Conservation (phyloP, 2,329 filamentous ascomycete species). For the Botrytis elliptica region DNA sequence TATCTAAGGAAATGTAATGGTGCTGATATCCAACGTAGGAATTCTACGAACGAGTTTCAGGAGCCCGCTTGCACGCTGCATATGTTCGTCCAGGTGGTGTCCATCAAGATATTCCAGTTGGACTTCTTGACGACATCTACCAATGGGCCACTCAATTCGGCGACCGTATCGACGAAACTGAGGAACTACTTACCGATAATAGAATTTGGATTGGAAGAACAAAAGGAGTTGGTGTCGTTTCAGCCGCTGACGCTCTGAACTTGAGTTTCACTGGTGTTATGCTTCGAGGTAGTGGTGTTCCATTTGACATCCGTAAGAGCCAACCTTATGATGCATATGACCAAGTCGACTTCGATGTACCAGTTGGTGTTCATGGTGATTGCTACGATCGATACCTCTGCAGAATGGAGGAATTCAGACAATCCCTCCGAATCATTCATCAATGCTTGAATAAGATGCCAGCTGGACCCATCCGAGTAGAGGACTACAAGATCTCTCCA, state of each 20-base stretch:
- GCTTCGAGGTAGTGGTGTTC: constrained; percentile 93
- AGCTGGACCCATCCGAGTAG: constrained; percentile 85
- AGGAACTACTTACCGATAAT: constrained; percentile 98
- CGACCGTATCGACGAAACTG: constrained; percentile 97
- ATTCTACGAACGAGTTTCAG: constrained; percentile 99
- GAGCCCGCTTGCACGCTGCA: constrained; percentile 93
- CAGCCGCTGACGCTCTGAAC: constrained; percentile 91
- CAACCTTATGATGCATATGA: constrained; percentile 98
- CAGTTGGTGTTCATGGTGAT: constrained; percentile 93
- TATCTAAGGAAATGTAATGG: constrained; percentile 21
- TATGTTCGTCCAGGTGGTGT: constrained; percentile 97
- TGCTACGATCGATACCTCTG: constrained; percentile 99
- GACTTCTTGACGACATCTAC: constrained; percentile 97
- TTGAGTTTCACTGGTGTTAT: constrained; percentile 96
- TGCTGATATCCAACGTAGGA: constrained; percentile 57
- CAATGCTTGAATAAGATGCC: constrained; percentile 99
- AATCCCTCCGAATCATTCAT: constrained; percentile 96
- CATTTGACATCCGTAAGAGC: constrained; percentile 95
- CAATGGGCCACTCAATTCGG: constrained; percentile 99
- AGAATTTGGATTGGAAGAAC: constrained; percentile 97
- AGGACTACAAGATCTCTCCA: constrained; percentile 98
- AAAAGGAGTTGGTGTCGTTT: constrained; percentile 86
- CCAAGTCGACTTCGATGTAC: constrained; percentile 96
- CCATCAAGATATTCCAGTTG: constrained; percentile 89
- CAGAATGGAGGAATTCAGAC: constrained; percentile 99